phyloP scores from a whole-genome alignment of 768 basidiomycete genomes.

The Megacollybia marginata region DNA sequence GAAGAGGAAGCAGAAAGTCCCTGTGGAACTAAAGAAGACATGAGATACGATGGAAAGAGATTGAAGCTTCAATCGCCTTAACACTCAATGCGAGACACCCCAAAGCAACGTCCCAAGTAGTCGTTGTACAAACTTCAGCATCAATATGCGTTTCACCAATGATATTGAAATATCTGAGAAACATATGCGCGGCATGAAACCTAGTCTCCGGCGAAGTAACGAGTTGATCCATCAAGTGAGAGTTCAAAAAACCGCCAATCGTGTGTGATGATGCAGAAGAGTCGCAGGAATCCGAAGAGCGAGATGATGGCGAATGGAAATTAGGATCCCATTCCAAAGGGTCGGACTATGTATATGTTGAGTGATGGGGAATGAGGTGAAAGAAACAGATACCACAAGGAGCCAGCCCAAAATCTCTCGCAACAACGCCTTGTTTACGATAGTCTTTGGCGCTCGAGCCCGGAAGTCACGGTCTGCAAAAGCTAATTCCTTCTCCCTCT shows the following conservation, averaged over 20 bases:
- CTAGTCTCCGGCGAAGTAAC: constrained; percentile 47
- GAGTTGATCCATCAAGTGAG: constrained; percentile 47
- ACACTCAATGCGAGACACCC: constrained; percentile 54
- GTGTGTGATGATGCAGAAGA: background rate
- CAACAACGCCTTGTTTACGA: constrained; percentile 28
- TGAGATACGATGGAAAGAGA: constrained; percentile 2
- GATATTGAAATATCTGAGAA: constrained; percentile 46
- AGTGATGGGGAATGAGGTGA: background rate
- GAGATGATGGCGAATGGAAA: background rate
- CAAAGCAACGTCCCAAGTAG: constrained; percentile 53
- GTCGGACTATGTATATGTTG: background rate
- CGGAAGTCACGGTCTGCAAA: constrained; percentile 23
- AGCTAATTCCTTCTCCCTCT: constrained; percentile 31
- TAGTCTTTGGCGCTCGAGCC: constrained; percentile 5
- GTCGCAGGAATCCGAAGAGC: background rate
- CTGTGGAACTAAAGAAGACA: constrained; percentile 43
- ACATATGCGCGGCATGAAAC: constrained; percentile 59
- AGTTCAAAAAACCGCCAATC: background rate
- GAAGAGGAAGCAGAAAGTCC: constrained; percentile 50
- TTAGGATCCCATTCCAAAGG: background rate
- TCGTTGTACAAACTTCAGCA: constrained; percentile 22
- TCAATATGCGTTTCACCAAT: constrained; percentile 13
- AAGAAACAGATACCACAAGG: constrained; percentile 26
- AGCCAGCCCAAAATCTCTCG: constrained; percentile 35
- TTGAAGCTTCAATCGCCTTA: constrained; percentile 33